phyloP scores from a whole-genome alignment of 257 asterid genomes.

The Fraxinus excelsior region DNA sequence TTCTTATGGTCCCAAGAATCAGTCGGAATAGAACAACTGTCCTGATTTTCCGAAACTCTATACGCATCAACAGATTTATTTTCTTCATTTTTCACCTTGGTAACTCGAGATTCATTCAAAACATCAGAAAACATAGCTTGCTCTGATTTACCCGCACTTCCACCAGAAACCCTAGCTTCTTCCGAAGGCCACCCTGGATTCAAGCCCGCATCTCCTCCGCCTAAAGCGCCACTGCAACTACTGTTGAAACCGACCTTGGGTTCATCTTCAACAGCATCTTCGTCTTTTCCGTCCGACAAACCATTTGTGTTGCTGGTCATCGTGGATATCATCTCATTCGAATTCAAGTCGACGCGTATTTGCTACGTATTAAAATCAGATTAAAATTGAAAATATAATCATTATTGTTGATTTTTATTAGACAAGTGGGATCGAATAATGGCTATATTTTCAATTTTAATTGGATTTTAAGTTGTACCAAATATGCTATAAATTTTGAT shows the following conservation, averaged over 20 bases:
- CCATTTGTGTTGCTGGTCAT: background rate
- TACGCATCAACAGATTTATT: background rate
- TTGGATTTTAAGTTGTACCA: no score
- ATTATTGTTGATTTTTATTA: no score
- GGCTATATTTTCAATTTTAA: no score
- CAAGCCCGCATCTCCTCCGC: background rate
- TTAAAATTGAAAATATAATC: no score
- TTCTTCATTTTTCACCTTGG: background rate
- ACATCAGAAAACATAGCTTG: background rate
- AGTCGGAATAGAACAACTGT: background rate
- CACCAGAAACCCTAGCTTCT: background rate
- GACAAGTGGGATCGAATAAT: no score
- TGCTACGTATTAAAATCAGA: no score
- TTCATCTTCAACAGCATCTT: slow-evolving; percentile 8
- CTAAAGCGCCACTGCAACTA: background rate
- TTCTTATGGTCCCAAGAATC: background rate
- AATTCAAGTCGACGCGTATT: background rate
- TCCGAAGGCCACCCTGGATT: background rate
- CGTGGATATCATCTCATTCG: background rate
- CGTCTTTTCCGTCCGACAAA: background rate
- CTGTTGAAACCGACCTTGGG: background rate
- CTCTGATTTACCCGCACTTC: background rate
- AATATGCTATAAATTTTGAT: background rate
- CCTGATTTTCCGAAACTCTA: background rate
- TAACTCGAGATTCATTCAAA: background rate